Evolutionary conservation across 139 green algal species (phyloP).

Genomic region (Auxenochlorella protothecoides): DNA sequence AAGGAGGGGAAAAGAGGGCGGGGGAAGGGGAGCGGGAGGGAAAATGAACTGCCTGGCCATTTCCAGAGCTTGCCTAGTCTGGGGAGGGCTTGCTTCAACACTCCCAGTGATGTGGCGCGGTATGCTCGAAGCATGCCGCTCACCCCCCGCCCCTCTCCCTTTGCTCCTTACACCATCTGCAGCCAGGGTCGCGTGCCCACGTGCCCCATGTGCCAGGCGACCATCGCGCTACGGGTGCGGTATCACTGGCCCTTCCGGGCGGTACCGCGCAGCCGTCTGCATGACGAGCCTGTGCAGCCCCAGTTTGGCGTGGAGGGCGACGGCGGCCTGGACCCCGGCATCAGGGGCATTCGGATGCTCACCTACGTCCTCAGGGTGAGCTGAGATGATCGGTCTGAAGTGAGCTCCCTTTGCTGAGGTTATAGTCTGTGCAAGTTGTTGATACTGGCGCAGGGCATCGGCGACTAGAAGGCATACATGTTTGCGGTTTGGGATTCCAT

Average conservation of each 20-base stretch:
- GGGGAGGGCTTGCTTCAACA: too few relatives aligned
- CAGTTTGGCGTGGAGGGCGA: not conserved
- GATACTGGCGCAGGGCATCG: not conserved
- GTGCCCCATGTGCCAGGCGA: conserved; percentile 70
- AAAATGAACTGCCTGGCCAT: too few relatives aligned
- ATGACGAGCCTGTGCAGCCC: not conserved
- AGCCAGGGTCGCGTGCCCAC: conserved; percentile 37
- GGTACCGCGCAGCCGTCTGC: not conserved
- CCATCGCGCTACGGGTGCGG: conserved; percentile 47
- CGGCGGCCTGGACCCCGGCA: not conserved
- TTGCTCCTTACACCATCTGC: not conserved
- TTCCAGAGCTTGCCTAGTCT: too few relatives aligned
- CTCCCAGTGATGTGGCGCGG: not conserved
- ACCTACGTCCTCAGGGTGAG: not conserved
- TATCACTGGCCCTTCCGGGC: conserved; percentile 29
- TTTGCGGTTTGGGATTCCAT: not conserved
- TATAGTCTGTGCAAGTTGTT: too few relatives aligned
- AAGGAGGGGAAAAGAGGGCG: not conserved
- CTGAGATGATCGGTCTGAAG: not conserved
- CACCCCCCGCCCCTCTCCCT: not conserved
- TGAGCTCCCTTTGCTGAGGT: not conserved
- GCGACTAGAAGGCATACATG: not conserved
- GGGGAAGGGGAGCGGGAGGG: too few relatives aligned
- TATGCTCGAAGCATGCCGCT: not conserved
- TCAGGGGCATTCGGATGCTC: not conserved